Conservation (phyloP, 2,329 filamentous ascomycete genomes). For the Arthrobotrys pseudoclavata region DNA sequence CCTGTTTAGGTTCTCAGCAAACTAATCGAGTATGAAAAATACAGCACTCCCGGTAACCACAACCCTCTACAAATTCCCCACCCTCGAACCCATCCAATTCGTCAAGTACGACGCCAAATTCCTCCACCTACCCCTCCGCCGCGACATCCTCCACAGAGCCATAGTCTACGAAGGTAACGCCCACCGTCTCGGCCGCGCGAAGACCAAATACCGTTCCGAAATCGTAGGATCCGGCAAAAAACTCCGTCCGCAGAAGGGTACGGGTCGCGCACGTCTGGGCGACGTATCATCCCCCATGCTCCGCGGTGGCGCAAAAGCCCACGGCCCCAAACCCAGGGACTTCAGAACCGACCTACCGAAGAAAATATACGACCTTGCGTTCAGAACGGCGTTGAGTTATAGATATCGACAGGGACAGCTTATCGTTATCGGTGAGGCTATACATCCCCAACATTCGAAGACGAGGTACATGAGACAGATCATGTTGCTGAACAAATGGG, state of each 20-base stretch:
- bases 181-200: slow-evolving; percentile 87
- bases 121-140: slow-evolving; percentile 86
- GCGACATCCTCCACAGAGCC: slow-evolving; percentile 92
- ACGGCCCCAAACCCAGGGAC: slow-evolving; percentile 92
- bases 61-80: slow-evolving; percentile 91
- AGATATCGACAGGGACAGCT: slow-evolving; percentile 89
- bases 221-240: slow-evolving; percentile 87
- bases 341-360: slow-evolving; percentile 85
- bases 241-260: slow-evolving; percentile 87
- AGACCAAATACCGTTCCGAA: slow-evolving; percentile 83
- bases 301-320: slow-evolving; percentile 85
- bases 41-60: slow-evolving; percentile 72
- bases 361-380: slow-evolving; percentile 96
- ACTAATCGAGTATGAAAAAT: neutral
- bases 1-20: too few species aligned
- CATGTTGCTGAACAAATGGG: slow-evolving; percentile 79
- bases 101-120: slow-evolving; percentile 84
- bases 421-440: slow-evolving; percentile 82
- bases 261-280: slow-evolving; percentile 82
- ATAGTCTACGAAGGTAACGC: slow-evolving; percentile 92
- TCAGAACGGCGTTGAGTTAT: slow-evolving; percentile 93
- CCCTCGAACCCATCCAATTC: slow-evolving; percentile 84
- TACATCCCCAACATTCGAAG: slow-evolving; percentile 77
- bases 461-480: slow-evolving; percentile 77
- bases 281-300: slow-evolving; percentile 84